These are phyloP conservation scores for Thelonectria rubi DNA, from an alignment of 2,329 filamentous ascomycete species.

Conservation along the genomic window DNA sequence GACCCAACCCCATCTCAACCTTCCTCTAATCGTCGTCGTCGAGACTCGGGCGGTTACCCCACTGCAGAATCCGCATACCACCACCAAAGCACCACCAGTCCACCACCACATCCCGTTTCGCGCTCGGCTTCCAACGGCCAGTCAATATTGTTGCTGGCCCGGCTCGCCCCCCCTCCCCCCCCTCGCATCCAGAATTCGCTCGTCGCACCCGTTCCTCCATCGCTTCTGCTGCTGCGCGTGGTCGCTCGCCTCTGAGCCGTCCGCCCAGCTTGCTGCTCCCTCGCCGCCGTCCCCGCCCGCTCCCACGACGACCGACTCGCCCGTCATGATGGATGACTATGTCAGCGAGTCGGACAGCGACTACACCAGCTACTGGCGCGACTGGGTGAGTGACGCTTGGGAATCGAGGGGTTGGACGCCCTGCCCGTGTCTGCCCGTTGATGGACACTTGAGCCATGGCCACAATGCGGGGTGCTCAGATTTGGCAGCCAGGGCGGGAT, in stretches of 20 bases:
- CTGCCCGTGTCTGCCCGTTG: background rate
- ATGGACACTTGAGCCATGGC: background rate
- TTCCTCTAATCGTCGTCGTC: conserved; percentile 19
- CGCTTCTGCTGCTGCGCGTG: conserved; percentile 38
- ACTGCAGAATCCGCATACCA: conserved; percentile 17
- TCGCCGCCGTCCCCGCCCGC: conserved; percentile 11
- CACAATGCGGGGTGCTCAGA: background rate
- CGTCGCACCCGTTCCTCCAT: background rate
- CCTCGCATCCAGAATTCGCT: conserved; percentile 11
- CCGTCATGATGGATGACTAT: conserved; percentile 86
- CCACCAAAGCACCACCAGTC: conserved; percentile 11
- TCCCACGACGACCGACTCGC: conserved; percentile 10
- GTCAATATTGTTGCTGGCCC: conserved; percentile 4
- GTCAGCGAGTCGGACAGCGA: conserved; percentile 98
- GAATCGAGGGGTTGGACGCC: background rate
- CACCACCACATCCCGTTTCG: conserved; percentile 9
- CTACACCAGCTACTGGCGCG: conserved; percentile 98
- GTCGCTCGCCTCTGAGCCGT: conserved; percentile 42
- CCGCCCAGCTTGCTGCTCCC: conserved; percentile 26
- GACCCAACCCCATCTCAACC: background rate
- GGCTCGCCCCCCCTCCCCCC: background rate
- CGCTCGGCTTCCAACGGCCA: conserved; percentile 10
- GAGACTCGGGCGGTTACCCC: conserved; percentile 27
- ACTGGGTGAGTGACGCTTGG: conserved; percentile 79
- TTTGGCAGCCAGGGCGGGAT: background rate